Percentiles rank a stretch among this genome's conserved stretches.
Evolutionary conservation across 192 early-diverging fungal species (phyloP).

Genomic region (Endogone sp.): DNA sequence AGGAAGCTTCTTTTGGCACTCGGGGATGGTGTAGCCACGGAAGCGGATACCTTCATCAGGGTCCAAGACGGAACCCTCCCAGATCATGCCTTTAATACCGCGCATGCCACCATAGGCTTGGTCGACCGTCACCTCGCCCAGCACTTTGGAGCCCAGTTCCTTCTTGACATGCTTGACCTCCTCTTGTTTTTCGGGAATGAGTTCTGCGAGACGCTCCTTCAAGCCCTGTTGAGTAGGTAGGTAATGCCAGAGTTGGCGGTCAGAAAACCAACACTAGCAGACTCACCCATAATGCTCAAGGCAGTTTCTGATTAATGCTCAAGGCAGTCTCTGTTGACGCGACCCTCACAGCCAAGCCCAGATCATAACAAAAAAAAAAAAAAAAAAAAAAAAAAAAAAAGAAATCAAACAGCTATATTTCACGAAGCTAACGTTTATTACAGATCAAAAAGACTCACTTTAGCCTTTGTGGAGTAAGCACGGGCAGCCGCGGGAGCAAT

Average conservation of each 20-base stretch:
- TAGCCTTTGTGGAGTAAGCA: constrained; percentile 2
- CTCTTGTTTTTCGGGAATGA: constrained; percentile 93
- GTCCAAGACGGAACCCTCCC: constrained; percentile 98
- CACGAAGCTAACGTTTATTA: not conserved
- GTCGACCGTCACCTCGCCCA: constrained; percentile 96
- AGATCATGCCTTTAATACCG: constrained; percentile 98
- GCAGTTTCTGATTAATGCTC: not conserved
- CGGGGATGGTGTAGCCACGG: constrained; percentile 94
- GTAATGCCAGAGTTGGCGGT: constrained; percentile 1
- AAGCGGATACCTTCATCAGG: constrained; percentile 98
- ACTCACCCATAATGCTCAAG: not conserved
- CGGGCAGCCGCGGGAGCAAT: not conserved
- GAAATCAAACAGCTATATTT: not conserved
- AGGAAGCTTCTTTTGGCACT: constrained; percentile 92
- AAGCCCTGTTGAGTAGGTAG: constrained; percentile 55
- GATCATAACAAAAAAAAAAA: too few relatives aligned
- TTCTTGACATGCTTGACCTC: constrained; percentile 94
- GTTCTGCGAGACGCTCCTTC: constrained; percentile 90
- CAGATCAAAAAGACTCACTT: constrained; percentile 2
- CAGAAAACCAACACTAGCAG: not conserved
- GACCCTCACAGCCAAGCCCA: not conserved
- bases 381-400: too few relatives aligned
- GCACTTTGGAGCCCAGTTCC: constrained; percentile 84
- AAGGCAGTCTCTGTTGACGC: not conserved
- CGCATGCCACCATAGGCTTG: constrained; percentile 99